These are phyloP conservation scores for Myriosclerotinia duriaeana DNA, from an alignment of 2,329 filamentous ascomycete genomes.

Conservation along the genomic window DNA sequence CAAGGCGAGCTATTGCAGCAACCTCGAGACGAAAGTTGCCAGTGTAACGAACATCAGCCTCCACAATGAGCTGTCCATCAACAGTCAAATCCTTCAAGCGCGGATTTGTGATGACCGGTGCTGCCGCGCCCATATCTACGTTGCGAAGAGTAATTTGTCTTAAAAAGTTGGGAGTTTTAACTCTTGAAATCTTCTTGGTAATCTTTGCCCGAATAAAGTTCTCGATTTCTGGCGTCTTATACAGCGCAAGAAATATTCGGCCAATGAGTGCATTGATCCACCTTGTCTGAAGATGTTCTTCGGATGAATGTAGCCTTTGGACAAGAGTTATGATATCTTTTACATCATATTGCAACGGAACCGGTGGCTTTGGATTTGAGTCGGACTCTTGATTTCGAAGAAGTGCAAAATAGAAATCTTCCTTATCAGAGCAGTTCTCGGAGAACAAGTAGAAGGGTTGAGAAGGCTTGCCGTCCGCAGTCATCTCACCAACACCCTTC, in stretches of 20 bases:
- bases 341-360: conserved; percentile 74
- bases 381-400: conserved; percentile 78
- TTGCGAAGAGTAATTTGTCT: conserved; percentile 78
- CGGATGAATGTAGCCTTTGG: conserved; percentile 84
- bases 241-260: conserved; percentile 81
- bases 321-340: conserved; percentile 87
- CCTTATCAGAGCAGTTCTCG: conserved; percentile 92
- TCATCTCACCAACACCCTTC: conserved; percentile 52
- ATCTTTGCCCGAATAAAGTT: conserved; percentile 79
- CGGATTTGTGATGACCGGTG: conserved; percentile 86
- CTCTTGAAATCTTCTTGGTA: conserved; percentile 91
- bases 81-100: conserved; percentile 85
- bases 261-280: conserved; percentile 94
- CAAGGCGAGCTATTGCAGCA: conserved; percentile 87
- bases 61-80: conserved; percentile 84
- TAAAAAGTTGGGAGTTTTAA: conserved; percentile 88
- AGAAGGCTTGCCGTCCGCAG: conserved; percentile 57
- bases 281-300: conserved; percentile 84
- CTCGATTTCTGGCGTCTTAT: conserved; percentile 81
- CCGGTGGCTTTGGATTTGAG: conserved; percentile 59
- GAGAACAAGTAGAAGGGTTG: conserved; percentile 94
- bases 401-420: conserved; percentile 96
- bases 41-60: conserved; percentile 83
- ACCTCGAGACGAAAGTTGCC: conserved; percentile 89
- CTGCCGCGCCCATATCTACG: conserved; percentile 82